These are phyloP conservation scores for Coniochaeta hoffmannii DNA, from an alignment of 2,329 filamentous ascomycete species.

Conservation along the genomic window DNA sequence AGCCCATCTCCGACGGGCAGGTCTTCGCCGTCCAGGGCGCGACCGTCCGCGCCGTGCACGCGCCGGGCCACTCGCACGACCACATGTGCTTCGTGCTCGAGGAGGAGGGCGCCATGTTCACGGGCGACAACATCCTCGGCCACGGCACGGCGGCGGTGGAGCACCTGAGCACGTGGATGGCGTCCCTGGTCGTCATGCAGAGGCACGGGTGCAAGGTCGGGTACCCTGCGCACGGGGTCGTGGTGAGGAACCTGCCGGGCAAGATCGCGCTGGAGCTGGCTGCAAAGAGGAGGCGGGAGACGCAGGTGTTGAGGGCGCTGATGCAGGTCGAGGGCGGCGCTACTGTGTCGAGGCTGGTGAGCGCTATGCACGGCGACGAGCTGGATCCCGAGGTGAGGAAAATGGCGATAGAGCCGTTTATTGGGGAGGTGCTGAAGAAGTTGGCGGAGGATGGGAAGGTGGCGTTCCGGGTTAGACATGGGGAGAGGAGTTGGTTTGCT, in stretches of 20 bases:
- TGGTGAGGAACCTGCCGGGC: slow-evolving; percentile 25
- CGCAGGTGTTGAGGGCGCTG: slow-evolving; percentile 28
- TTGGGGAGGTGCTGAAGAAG: slow-evolving; percentile 33
- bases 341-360: slow-evolving; percentile 33
- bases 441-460: slow-evolving; percentile 34
- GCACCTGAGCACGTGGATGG: slow-evolving; percentile 49
- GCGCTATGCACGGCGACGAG: slow-evolving; percentile 29
- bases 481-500: slow-evolving; percentile 31
- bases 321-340: slow-evolving; percentile 14
- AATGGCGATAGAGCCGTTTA: slow-evolving; percentile 33
- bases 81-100: slow-evolving; percentile 57
- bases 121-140: slow-evolving; percentile 67
- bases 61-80: slow-evolving; percentile 64
- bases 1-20: slow-evolving; percentile 37
- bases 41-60: slow-evolving; percentile 56
- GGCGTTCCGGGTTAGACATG: slow-evolving; percentile 27
- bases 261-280: slow-evolving; percentile 30
- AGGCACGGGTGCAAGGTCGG: slow-evolving; percentile 25
- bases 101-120: slow-evolving; percentile 66
- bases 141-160: slow-evolving; percentile 70
- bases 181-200: slow-evolving; percentile 10
- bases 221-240: slow-evolving; percentile 36
- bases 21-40: slow-evolving; percentile 43
- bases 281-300: slow-evolving; percentile 30
- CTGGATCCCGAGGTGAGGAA: slow-evolving; percentile 25